These are phyloP conservation scores for Talaromyces marneffei DNA, from an alignment of 2,329 filamentous ascomycete genomes.

Conservation along the genomic window DNA sequence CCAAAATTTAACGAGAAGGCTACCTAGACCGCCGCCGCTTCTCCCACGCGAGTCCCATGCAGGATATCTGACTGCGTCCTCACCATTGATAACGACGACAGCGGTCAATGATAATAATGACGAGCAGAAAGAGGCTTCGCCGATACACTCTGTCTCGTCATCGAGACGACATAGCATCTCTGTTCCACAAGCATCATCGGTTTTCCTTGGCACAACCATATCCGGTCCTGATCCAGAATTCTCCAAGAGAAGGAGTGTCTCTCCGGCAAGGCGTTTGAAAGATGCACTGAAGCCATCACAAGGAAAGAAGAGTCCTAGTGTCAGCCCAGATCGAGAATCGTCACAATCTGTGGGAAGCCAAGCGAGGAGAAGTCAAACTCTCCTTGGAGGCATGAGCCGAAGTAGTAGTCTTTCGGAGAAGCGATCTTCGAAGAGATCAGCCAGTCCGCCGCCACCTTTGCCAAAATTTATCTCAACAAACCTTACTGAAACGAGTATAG, in stretches of 20 bases:
- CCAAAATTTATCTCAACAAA: slow-evolving; percentile 30
- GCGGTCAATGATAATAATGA: slow-evolving; percentile 36
- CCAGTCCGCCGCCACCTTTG: slow-evolving; percentile 28
- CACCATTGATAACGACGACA: slow-evolving; percentile 58
- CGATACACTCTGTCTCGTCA: slow-evolving; percentile 23
- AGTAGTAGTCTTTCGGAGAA: slow-evolving; percentile 32
- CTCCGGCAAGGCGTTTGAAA: slow-evolving; percentile 65
- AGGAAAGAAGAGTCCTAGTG: slow-evolving; percentile 49
- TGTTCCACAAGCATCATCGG: slow-evolving; percentile 39
- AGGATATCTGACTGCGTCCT: slow-evolving; percentile 63
- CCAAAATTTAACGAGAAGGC: slow-evolving; percentile 11
- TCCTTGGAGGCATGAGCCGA: slow-evolving; percentile 36
- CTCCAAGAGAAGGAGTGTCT: slow-evolving; percentile 55
- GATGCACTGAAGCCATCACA: slow-evolving; percentile 57
- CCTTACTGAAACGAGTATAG: slow-evolving; percentile 18
- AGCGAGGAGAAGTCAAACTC: slow-evolving; percentile 22
- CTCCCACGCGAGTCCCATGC: slow-evolving; percentile 59
- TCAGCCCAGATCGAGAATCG: slow-evolving; percentile 44
- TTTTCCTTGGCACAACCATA: slow-evolving; percentile 24
- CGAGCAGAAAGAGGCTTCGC: slow-evolving; percentile 20
- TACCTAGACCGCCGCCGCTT: slow-evolving; percentile 41
- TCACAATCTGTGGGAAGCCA: slow-evolving; percentile 39
- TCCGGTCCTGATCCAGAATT: slow-evolving; percentile 30
- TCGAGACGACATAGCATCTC: slow-evolving; percentile 25
- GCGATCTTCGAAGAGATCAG: slow-evolving; percentile 24